A percentile compares a stretch with the other conserved stretches of the same genome.
Conservation (phyloP, 768 basidiomycete genomes). For the Gloeophyllum trabeum region DNA sequence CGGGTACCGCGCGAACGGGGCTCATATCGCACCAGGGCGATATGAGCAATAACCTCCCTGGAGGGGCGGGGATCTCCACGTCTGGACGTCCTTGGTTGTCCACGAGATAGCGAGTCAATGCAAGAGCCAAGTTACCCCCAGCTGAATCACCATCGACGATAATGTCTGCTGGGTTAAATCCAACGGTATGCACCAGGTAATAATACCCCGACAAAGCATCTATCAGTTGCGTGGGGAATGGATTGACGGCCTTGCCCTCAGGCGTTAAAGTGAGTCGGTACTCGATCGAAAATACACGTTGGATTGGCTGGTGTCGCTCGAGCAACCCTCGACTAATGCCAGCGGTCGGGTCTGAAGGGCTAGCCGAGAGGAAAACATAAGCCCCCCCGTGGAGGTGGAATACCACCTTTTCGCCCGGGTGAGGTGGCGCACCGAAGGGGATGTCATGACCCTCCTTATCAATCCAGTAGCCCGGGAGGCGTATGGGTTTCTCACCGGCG, state of each 20-base stretch:
- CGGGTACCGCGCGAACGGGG: neutral
- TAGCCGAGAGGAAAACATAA: conserved; percentile 36
- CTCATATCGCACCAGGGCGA: conserved; percentile 15
- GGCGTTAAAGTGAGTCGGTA: conserved; percentile 51
- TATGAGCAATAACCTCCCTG: conserved; percentile 18
- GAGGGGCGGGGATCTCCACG: conserved; percentile 11
- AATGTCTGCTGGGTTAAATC: conserved; percentile 30
- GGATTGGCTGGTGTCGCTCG: conserved; percentile 27
- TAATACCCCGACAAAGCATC: conserved; percentile 39
- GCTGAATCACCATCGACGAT: conserved; percentile 43
- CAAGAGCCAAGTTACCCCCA: conserved; percentile 36
- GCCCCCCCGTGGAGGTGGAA: conserved; percentile 53
- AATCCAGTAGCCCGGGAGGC: conserved; percentile 48
- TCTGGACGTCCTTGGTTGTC: conserved; percentile 8
- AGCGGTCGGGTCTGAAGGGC: conserved; percentile 38
- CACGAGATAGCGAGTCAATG: conserved; percentile 26
- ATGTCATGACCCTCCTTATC: conserved; percentile 28
- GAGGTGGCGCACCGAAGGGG: conserved; percentile 24
- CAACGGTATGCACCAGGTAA: conserved; percentile 32
- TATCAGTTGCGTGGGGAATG: conserved; percentile 43
- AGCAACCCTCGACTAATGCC: conserved; percentile 36
- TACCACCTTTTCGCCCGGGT: conserved; percentile 44
- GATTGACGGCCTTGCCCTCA: conserved; percentile 25
- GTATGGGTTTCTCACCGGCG: conserved; percentile 27
- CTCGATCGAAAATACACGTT: conserved; percentile 50